Percentiles rank a stretch among this genome's conserved stretches.
These are phyloP conservation scores for Steccherinum ochraceum DNA, from an alignment of 768 basidiomycete genomes.

Conservation along the genomic window DNA sequence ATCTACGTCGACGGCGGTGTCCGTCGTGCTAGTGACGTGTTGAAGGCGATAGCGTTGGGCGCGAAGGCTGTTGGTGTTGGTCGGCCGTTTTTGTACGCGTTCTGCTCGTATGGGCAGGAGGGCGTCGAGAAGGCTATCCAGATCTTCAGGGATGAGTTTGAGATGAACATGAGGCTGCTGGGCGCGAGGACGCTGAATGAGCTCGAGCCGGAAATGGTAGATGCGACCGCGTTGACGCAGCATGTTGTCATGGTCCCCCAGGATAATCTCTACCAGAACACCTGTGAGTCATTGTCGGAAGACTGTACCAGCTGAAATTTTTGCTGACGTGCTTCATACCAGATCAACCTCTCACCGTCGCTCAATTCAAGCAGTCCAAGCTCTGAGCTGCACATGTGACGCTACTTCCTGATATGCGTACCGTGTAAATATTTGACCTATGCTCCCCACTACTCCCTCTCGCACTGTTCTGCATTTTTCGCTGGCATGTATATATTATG, in stretches of 20 bases:
- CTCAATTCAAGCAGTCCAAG: background rate
- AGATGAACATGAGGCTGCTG: conserved; percentile 94
- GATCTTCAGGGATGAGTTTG: conserved; percentile 90
- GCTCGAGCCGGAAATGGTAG: conserved; percentile 85
- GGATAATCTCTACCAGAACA: conserved; percentile 70
- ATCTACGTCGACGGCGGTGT: conserved; percentile 95
- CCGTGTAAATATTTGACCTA: too few species aligned
- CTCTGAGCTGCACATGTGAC: background rate
- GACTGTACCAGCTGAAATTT: background rate
- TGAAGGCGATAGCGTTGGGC: conserved; percentile 84
- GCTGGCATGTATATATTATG: too few species aligned
- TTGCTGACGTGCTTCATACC: background rate
- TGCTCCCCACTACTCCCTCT: too few species aligned
- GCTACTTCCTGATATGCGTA: too few species aligned
- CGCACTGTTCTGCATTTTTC: too few species aligned
- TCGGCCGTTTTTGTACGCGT: conserved; percentile 83
- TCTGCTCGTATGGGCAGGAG: conserved; percentile 81
- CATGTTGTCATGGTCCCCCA: conserved; percentile 65
- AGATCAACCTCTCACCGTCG: background rate
- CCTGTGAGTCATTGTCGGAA: conserved; percentile 52
- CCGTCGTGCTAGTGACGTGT: conserved; percentile 80
- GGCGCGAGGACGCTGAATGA: conserved; percentile 80
- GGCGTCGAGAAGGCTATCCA: conserved; percentile 81
- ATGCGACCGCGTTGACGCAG: conserved; percentile 59
- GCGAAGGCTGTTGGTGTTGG: conserved; percentile 90